Evolutionary conservation across 371 early-diverging fungal genomes (phyloP), one percentile per base, ranked within the genome.

Genomic region (Rhizopus delemar): DNA sequence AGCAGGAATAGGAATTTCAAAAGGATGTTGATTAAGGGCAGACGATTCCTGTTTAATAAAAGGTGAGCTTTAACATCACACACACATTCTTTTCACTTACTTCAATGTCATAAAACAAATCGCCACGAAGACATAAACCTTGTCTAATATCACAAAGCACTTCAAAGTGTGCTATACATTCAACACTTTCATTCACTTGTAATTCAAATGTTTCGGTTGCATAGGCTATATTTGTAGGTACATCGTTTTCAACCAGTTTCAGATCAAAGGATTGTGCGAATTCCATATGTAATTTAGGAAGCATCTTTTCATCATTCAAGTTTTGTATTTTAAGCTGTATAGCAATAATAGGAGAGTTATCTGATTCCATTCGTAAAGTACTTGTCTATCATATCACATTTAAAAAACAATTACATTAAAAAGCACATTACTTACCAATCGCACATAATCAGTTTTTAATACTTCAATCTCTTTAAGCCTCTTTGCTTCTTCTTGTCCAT

Each of bases 1-100:
- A 0, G 78, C 71, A 8, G 83, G 80, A 11, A 88, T 68, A 33
- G 68, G 64, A 7, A 74, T 63, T 38, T 78, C 75, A 15, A 73
- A 46, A 12, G 59, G 28, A 49, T 51, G 31, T 62, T 72, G 74
- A 29, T 68, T 39, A 3, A 74, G 29, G 31, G 38, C 35, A 33
- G 65, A 66, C 0, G 68, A 70, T 13, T 59, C 69, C 76, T 75
- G 41, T 36, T 9, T 39, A 58, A 22, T 6, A 31, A 38, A 5
- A 56, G 35, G 12, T 52, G 48, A 51, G 31, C 33, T 35, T 16
- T 22, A 11, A 46, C 12, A 36, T 38, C 28, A 57, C 9, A 7
- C 0, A 6, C 3, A 43, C 8, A 43, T 41, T 15, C 41, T 11
- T 38, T 51, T 39, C 9, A 48, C 29, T 22, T 78, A 79, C 82